Base-by-base conservation (phyloP, 148 eudicot species). In the Rhododendron henanense region DNA sequence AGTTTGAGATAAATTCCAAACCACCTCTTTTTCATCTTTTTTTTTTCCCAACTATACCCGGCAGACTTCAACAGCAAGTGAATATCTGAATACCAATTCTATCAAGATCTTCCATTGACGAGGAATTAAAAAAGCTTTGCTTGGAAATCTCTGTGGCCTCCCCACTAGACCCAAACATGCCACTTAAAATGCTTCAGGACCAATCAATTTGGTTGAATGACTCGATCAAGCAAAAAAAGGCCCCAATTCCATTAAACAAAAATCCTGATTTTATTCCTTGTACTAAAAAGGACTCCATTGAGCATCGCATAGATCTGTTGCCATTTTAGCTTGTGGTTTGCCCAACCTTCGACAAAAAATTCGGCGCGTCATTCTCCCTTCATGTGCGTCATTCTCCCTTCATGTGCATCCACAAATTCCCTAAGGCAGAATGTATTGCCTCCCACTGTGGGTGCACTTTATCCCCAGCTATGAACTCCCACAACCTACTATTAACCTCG, bases 401-500 rank as follows among this genome's bases (percentile, higher is more conserved):
- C 95, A 96, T 93, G 84, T 93, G 91, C 87, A 90, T 84, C 83
- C 77, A 76, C 83, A 94, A 90, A 79, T 85, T 83, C 51, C 51
- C 85, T 39, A 90, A 75, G 50, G 87, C 86, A 21, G 85, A 82
- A 50, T 81, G 83, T 82, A 91, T 91, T 59, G 75, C 87, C 45
- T 84, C 87, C 89, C 86, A 84, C 84, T 89, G 86, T 71, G 94
- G 92, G 83, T 92, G 95, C 86, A 75, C 45, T 59, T 80, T 84
- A 83, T 92, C 92, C 48, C 95, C 98, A 50, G 95, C 92, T 81
- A 93, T 41, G 79, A 94, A 94, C 88, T 94, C 95, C 86, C 88
- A 90, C 81, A 94, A 88, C 88, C 83, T 85, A 55, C 94, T 88
- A 84, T 91, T 85, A 81, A 90, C 86, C 89, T 94, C 96, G 75